Conservation (phyloP, 2,329 filamentous ascomycete genomes). For the Penicillium oxalicum region DNA sequence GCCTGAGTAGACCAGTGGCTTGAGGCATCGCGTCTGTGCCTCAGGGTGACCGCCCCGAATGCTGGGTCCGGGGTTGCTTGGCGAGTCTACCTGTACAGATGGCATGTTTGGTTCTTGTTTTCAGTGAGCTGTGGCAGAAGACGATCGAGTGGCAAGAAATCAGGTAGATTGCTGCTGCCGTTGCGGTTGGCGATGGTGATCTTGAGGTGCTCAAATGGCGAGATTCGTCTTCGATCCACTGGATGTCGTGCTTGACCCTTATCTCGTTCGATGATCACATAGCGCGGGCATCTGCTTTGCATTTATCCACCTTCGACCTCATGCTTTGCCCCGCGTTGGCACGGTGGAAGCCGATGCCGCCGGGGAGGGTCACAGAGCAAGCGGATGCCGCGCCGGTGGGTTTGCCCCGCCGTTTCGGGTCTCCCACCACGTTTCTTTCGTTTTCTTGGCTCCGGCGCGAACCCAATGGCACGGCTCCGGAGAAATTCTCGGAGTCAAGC, state of each 20-base stretch:
- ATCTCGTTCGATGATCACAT: background rate
- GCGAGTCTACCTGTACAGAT: background rate
- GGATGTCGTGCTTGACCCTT: background rate
- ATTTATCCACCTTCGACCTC: background rate
- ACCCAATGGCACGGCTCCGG: background rate
- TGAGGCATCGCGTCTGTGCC: background rate
- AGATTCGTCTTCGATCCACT: background rate
- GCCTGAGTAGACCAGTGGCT: constrained; percentile 1
- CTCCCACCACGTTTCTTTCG: background rate
- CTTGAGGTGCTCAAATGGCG: no score
- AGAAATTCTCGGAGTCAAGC: constrained; percentile 1
- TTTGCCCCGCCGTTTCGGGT: background rate
- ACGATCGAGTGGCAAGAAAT: no score
- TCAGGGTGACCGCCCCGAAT: background rate
- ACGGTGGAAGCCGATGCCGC: background rate
- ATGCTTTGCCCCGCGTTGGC: no score
- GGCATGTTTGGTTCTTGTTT: background rate
- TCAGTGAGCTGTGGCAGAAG: background rate
- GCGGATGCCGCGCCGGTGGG: no score
- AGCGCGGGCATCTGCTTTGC: background rate
- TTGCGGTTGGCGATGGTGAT: no score
- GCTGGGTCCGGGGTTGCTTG: background rate
- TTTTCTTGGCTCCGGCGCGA: background rate
- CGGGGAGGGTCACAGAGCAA: no score
- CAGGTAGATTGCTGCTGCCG: no score